Evolutionary conservation across 179 eudicot species (phyloP).

Genomic region (Monotropa hypopitys): DNA sequence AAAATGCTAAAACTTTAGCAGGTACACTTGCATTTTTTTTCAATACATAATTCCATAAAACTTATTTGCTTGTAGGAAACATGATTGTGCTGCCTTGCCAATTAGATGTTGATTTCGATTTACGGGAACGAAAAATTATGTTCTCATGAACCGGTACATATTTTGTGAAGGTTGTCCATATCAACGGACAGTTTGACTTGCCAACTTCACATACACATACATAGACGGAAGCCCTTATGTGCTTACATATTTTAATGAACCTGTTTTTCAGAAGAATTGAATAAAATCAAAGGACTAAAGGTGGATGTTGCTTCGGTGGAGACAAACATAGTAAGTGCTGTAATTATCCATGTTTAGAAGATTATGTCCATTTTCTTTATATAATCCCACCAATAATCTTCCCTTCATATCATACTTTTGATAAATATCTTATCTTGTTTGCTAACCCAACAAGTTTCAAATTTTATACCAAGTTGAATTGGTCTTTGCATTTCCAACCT

Average conservation of each 20-base stretch:
- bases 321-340: slow-evolving; percentile 78
- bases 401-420: background rate
- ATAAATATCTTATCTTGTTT: background rate
- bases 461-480: background rate
- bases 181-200: background rate
- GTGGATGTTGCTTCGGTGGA: slow-evolving; percentile 59
- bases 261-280: slow-evolving; percentile 54
- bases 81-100: background rate
- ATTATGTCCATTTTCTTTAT: background rate
- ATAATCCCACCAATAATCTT: too few species aligned
- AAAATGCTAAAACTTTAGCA: slow-evolving; percentile 66
- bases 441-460: background rate
- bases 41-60: background rate
- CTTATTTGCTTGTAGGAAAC: background rate
- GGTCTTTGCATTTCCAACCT: background rate
- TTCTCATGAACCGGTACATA: background rate
- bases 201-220: background rate
- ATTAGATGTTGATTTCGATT: background rate
- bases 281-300: slow-evolving; percentile 56
- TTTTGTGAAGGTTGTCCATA: background rate
- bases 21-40: slow-evolving; percentile 19
- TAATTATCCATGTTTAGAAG: background rate
- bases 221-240: background rate
- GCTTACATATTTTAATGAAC: background rate
- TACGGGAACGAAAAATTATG: background rate